Evolutionary conservation across 768 basidiomycete species (phyloP).

Genomic region (Serendipita sp.): DNA sequence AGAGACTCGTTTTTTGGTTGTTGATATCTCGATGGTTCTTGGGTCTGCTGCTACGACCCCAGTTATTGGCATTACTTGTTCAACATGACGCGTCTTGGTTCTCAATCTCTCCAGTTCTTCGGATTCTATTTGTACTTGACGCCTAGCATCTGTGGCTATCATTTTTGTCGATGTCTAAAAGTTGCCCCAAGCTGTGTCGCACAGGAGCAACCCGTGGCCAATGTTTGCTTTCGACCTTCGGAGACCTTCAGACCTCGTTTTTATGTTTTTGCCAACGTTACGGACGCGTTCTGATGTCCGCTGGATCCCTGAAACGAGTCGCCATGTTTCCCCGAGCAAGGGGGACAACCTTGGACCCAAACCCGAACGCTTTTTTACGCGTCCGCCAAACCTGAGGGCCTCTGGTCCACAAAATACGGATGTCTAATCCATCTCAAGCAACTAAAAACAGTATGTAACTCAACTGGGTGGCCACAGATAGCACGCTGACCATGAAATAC

Average conservation of each 20-base stretch:
- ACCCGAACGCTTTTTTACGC: too few relatives aligned
- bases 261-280: too few relatives aligned
- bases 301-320: too few relatives aligned
- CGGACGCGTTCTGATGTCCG: too few relatives aligned
- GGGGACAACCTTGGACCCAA: too few relatives aligned
- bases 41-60: not conserved
- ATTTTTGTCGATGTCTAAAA: not conserved
- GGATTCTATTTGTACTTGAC: not conserved
- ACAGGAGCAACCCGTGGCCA: not conserved
- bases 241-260: too few relatives aligned
- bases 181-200: not conserved
- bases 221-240: too few relatives aligned
- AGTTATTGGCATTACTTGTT: not conserved
- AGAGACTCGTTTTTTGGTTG: not conserved
- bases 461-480: too few relatives aligned
- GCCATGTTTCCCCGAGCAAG: too few relatives aligned
- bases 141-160: not conserved
- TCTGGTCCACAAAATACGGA: not conserved
- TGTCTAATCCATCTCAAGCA: not conserved
- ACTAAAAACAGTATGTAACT: not conserved
- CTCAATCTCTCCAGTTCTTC: not conserved
- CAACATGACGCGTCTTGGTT: not conserved
- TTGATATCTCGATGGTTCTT: not conserved
- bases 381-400: too few relatives aligned
- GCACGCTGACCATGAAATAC: too few relatives aligned